These are phyloP conservation scores for Trifolium subterraneum DNA, from an alignment of 306 rosid genomes.

Conservation along the genomic window DNA sequence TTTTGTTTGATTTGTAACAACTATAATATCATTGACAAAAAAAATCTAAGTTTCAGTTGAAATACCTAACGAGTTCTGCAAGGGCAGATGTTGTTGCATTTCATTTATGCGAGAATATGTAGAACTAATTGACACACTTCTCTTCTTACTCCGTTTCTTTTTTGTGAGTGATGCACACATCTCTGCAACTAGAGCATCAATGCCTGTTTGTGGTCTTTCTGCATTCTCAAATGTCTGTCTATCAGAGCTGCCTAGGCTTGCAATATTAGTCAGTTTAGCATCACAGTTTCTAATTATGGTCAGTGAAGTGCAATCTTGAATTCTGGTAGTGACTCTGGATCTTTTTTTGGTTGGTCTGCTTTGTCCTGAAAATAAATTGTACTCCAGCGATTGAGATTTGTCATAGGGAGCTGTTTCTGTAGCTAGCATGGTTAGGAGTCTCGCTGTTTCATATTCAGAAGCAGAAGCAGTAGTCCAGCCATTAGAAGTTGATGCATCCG, in stretches of 20 bases:
- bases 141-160: conserved; percentile 73
- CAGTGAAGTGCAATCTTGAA: conserved; percentile 48
- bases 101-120: conserved; percentile 43
- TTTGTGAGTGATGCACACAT: conserved; percentile 53
- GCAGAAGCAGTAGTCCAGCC: conserved; percentile 44
- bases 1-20: conserved; percentile 33
- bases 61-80: conserved; percentile 59
- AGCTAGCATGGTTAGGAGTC: conserved; percentile 33
- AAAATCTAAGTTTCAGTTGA: conserved; percentile 12
- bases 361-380: conserved; percentile 43
- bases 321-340: conserved; percentile 55
- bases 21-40: conserved; percentile 24
- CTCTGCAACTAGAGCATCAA: conserved; percentile 60
- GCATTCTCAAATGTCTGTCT: conserved; percentile 44
- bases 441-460: conserved; percentile 42
- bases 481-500: conserved; percentile 41
- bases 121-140: conserved; percentile 43
- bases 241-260: conserved; percentile 37
- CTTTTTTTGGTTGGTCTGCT: conserved; percentile 58
- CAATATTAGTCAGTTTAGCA: conserved; percentile 37
- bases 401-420: conserved; percentile 37
- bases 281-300: conserved; percentile 40
- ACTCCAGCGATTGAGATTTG: conserved; percentile 42
- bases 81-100: conserved; percentile 42
- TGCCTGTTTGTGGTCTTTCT: conserved; percentile 48